A percentile compares a stretch with the other conserved stretches of the same genome.
Conservation (phyloP, 2,329 filamentous ascomycete genomes). For the Plenodomus lindquistii region DNA sequence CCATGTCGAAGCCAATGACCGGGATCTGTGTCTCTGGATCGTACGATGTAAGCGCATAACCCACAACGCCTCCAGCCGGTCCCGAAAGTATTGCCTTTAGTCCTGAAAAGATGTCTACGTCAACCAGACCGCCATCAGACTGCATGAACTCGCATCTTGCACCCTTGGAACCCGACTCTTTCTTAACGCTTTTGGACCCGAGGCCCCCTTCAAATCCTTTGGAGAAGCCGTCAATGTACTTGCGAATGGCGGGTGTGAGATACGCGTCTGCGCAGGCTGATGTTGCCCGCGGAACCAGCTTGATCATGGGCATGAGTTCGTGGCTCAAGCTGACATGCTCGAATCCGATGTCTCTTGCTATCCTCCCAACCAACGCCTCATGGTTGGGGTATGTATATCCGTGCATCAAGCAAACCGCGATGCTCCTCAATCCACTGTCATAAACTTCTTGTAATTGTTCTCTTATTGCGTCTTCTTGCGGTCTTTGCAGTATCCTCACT, state of each 20-base stretch:
- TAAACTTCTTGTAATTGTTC: slow-evolving; percentile 68
- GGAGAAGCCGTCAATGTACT: slow-evolving; percentile 77
- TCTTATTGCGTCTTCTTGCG: slow-evolving; percentile 60
- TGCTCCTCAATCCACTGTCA: slow-evolving; percentile 72
- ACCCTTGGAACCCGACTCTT: slow-evolving; percentile 65
- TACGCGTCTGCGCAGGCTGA: slow-evolving; percentile 82
- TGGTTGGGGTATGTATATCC: slow-evolving; percentile 89
- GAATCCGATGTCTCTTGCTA: slow-evolving; percentile 82
- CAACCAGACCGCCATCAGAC: slow-evolving; percentile 72
- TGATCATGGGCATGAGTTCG: slow-evolving; percentile 87
- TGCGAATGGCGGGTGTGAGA: slow-evolving; percentile 76
- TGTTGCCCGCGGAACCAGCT: slow-evolving; percentile 74
- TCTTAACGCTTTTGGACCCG: slow-evolving; percentile 73
- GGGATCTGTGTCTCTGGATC: slow-evolving; percentile 80
- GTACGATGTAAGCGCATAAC: slow-evolving; percentile 89
- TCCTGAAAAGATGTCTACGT: slow-evolving; percentile 81
- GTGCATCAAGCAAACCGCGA: slow-evolving; percentile 91
- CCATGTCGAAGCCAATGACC: slow-evolving; percentile 96
- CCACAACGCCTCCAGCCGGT: slow-evolving; percentile 90
- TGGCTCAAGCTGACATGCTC: slow-evolving; percentile 79
- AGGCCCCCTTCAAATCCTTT: slow-evolving; percentile 80
- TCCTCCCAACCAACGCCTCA: slow-evolving; percentile 73
- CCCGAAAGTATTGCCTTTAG: slow-evolving; percentile 85
- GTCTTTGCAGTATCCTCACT: slow-evolving; percentile 69
- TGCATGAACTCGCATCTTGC: slow-evolving; percentile 96